Conservation (phyloP, 2,329 filamentous ascomycete species). For the Calonectria ilicicola region DNA sequence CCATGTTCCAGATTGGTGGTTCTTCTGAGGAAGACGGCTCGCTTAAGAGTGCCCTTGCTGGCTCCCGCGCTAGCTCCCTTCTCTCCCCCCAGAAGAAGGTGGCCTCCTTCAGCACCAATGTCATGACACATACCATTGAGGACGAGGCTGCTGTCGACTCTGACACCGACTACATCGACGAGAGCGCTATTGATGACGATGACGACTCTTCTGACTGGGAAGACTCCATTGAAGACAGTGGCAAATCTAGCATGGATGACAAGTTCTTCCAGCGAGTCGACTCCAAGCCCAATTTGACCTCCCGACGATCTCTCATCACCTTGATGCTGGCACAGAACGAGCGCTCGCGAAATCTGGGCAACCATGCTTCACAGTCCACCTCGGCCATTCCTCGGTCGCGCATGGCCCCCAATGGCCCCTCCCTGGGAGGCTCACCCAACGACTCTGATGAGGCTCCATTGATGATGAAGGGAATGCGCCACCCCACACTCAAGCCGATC, state of each 20-base stretch:
- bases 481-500: slow-evolving; percentile 64
- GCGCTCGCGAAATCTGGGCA: slow-evolving; percentile 76
- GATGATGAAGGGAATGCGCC: slow-evolving; percentile 71
- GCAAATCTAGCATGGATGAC: slow-evolving; percentile 85
- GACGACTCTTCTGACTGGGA: slow-evolving; percentile 73
- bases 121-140: slow-evolving; percentile 75
- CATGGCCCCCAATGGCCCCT: slow-evolving; percentile 57
- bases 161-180: slow-evolving; percentile 78
- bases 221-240: slow-evolving; percentile 82
- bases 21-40: slow-evolving; percentile 86
- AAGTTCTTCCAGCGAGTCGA: slow-evolving; percentile 92
- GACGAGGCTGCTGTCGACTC: slow-evolving; percentile 66
- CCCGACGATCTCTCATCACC: slow-evolving; percentile 88
- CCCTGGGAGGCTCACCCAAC: slow-evolving; percentile 63
- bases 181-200: slow-evolving; percentile 84
- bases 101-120: slow-evolving; percentile 83
- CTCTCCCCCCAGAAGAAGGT: slow-evolving; percentile 74
- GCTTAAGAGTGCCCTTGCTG: slow-evolving; percentile 66
- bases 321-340: slow-evolving; percentile 86
- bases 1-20: slow-evolving; percentile 65
- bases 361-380: slow-evolving; percentile 74
- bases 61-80: slow-evolving; percentile 56
- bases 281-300: slow-evolving; percentile 86
- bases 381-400: slow-evolving; percentile 76
- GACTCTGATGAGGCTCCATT: slow-evolving; percentile 73